Percentiles rank a stretch among this genome's conserved stretches.
Conservation (phyloP, 306 rosid species). For the Prunus mongolica region DNA sequence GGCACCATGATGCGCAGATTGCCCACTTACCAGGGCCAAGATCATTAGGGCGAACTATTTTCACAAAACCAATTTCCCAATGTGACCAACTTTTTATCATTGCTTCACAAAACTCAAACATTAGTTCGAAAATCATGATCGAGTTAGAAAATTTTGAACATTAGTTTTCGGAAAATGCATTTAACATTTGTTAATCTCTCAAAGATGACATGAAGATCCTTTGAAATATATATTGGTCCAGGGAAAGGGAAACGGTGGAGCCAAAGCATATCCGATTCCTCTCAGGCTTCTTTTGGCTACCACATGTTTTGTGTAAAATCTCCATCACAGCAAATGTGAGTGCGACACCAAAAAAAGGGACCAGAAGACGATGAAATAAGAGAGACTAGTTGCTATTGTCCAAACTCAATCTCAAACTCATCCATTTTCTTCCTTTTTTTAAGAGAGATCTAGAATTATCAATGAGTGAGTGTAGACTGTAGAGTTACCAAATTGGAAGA, state of each 20-base stretch:
- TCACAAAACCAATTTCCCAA: background rate
- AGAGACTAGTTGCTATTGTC: background rate
- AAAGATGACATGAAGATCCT: background rate
- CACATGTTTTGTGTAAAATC: slow-evolving; percentile 43
- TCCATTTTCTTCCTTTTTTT: background rate
- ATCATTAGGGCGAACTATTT: background rate
- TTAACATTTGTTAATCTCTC: too few relatives aligned
- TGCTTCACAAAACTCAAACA: too few relatives aligned
- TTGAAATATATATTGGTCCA: background rate
- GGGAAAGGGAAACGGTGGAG: background rate
- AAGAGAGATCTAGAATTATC: slow-evolving; percentile 23
- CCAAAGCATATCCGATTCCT: background rate
- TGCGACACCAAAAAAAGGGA: slow-evolving; percentile 26
- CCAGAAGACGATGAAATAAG: slow-evolving; percentile 24
- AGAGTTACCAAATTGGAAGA: slow-evolving; percentile 17
- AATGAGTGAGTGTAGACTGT: slow-evolving; percentile 32
- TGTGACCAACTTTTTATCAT: too few relatives aligned
- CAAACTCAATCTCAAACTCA: background rate
- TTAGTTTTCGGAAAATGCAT: too few relatives aligned
- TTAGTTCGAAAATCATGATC: background rate
- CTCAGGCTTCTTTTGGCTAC: slow-evolving; percentile 12
- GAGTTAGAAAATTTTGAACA: background rate
- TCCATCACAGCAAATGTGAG: slow-evolving; percentile 28
- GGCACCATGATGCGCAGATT: background rate
- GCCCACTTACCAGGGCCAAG: background rate